Conservation (phyloP, 2,329 filamentous ascomycete genomes). For the Teratosphaeria viscida region DNA sequence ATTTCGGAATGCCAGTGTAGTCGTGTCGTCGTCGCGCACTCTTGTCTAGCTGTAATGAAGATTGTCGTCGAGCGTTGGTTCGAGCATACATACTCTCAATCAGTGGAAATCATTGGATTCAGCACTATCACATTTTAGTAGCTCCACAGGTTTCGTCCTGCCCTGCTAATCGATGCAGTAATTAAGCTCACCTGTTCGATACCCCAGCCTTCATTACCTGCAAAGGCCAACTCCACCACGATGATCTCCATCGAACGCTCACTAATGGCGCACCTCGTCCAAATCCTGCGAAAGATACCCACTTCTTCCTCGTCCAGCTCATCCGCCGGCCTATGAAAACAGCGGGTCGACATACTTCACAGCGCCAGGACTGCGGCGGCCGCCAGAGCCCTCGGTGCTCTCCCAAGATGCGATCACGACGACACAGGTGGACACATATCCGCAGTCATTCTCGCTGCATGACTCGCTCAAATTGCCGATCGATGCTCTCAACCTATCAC, state of each 20-base stretch:
- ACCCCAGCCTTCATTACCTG: not conserved
- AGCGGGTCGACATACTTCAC: not conserved
- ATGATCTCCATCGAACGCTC: not conserved
- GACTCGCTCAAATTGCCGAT: not conserved
- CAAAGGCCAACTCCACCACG: not conserved
- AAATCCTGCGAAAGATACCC: not conserved
- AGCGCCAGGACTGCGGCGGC: not conserved
- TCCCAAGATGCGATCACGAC: not conserved
- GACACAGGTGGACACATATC: not conserved
- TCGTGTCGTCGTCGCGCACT: not conserved
- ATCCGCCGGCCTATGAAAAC: not conserved
- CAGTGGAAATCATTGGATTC: not conserved
- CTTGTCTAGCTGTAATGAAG: not conserved
- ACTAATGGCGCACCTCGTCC: not conserved
- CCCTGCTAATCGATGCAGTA: no score
- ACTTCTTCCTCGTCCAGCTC: not conserved
- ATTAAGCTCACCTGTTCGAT: no score
- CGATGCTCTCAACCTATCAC: not conserved
- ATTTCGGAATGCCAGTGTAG: constrained; percentile 1
- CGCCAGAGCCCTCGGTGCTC: not conserved
- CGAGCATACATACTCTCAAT: not conserved
- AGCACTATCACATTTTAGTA: not conserved
- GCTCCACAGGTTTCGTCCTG: not conserved
- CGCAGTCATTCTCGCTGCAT: not conserved
- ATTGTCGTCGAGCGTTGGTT: not conserved